Percentiles rank a stretch among this genome's conserved stretches.
These are phyloP conservation scores for Candida coleopterorum DNA, from an alignment of 805 yeast genomes.

Conservation along the genomic window DNA sequence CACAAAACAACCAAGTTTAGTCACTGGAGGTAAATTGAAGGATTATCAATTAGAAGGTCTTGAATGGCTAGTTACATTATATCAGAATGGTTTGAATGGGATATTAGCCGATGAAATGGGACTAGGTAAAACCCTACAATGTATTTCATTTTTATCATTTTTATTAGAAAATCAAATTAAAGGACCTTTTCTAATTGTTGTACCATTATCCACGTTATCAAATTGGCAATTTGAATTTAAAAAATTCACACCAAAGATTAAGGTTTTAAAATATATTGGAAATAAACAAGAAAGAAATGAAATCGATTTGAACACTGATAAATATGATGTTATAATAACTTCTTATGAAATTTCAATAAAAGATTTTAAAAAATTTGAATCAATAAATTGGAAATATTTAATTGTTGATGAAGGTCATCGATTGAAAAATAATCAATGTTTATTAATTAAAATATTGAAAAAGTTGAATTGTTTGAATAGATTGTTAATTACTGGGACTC, in stretches of 20 bases:
- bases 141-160: conserved; percentile 73
- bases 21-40: conserved; percentile 55
- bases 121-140: conserved; percentile 87
- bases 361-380: conserved; percentile 55
- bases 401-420: conserved; percentile 97
- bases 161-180: conserved; percentile 70
- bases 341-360: conserved; percentile 76
- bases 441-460: conserved; percentile 68
- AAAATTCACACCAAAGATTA: conserved; percentile 67
- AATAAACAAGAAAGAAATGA: conserved; percentile 49
- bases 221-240: conserved; percentile 79
- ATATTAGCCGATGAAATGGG: conserved; percentile 98
- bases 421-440: conserved; percentile 77
- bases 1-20: conserved; percentile 24
- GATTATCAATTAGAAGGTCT: conserved; percentile 87
- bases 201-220: conserved; percentile 78
- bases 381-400: conserved; percentile 69
- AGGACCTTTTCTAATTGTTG: conserved; percentile 77
- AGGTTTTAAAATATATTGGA: conserved; percentile 63
- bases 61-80: conserved; percentile 84
- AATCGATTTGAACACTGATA: conserved; percentile 26
- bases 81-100: conserved; percentile 92
- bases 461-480: conserved; percentile 65
- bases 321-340: conserved; percentile 59
- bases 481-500: conserved; percentile 89